phyloP scores from a whole-genome alignment of 192 early-diverging fungal genomes.

The Gryganskiella cystojenkinii region DNA sequence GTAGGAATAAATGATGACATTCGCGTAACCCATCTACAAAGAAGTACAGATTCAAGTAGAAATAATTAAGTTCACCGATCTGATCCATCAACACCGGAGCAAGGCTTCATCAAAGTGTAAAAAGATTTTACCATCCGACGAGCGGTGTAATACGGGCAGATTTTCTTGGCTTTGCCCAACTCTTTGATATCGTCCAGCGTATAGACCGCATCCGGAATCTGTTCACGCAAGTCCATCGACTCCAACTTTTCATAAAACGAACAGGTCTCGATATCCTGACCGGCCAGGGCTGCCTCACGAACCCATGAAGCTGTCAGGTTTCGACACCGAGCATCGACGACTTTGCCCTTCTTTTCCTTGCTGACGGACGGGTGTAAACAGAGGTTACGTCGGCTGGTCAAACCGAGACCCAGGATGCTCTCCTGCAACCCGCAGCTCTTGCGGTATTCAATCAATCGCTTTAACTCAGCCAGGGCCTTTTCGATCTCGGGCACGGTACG shows the following conservation, averaged over 20 bases:
- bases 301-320: slow-evolving; percentile 96
- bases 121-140: slow-evolving; percentile 74
- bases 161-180: slow-evolving; percentile 74
- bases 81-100: not conserved
- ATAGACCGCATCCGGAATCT: slow-evolving; percentile 91
- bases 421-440: slow-evolving; percentile 74
- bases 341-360: slow-evolving; percentile 86
- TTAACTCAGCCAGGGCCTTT: slow-evolving; percentile 96
- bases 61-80: not conserved
- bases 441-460: slow-evolving; percentile 90
- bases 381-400: slow-evolving; percentile 94
- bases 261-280: slow-evolving; percentile 46
- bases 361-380: slow-evolving; percentile 92
- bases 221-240: slow-evolving; percentile 61
- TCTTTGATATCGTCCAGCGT: slow-evolving; percentile 95
- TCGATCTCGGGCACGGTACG: slow-evolving; percentile 99
- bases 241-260: slow-evolving; percentile 69
- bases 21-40: slow-evolving; percentile 84
- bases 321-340: slow-evolving; percentile 92
- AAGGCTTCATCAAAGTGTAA: not conserved
- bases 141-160: slow-evolving; percentile 96
- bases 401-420: slow-evolving; percentile 89
- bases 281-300: slow-evolving; percentile 70
- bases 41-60: not conserved
- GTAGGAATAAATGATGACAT: slow-evolving; percentile 98